Conservation (phyloP, 2,329 filamentous ascomycete species). For the Didymella sp. region DNA sequence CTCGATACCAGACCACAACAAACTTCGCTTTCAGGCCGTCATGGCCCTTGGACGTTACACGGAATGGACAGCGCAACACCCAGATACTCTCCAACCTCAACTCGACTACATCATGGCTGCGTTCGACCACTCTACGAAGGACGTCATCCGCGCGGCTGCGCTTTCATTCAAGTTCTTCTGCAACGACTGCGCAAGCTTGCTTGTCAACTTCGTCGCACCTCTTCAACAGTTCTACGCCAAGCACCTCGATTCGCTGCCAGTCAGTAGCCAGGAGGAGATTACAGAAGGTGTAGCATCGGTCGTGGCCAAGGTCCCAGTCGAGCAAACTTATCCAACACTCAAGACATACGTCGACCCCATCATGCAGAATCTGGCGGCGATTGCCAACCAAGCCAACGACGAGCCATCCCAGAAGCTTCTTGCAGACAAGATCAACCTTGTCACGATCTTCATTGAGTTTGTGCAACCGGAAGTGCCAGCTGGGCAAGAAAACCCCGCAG, state of each 20-base stretch:
- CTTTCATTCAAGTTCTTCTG: constrained; percentile 98
- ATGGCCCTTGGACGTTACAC: constrained; percentile 98
- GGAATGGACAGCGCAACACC: constrained; percentile 95
- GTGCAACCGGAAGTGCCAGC: constrained; percentile 76
- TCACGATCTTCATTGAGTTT: constrained; percentile 86
- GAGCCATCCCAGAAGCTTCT: constrained; percentile 85
- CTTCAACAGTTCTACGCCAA: constrained; percentile 92
- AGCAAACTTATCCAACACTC: constrained; percentile 81
- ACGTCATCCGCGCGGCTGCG: constrained; percentile 89
- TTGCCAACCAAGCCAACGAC: constrained; percentile 84
- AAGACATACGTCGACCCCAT: constrained; percentile 95
- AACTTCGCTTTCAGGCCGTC: constrained; percentile 96
- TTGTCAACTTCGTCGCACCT: constrained; percentile 82
- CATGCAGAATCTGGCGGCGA: constrained; percentile 80
- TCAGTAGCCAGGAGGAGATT: constrained; percentile 89
- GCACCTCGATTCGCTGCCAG: constrained; percentile 84
- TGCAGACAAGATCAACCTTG: constrained; percentile 89
- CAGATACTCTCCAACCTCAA: constrained; percentile 89
- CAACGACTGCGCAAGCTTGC: constrained; percentile 86
- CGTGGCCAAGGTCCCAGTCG: constrained; percentile 81
- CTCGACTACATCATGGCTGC: constrained; percentile 95
- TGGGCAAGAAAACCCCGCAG: constrained; percentile 79
- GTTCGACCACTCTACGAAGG: constrained; percentile 85
- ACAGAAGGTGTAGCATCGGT: constrained; percentile 95
- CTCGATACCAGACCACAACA: constrained; percentile 93